phyloP scores from a whole-genome alignment of 1,139 yeast genomes.

The Casaregolazyma suthepensis region DNA sequence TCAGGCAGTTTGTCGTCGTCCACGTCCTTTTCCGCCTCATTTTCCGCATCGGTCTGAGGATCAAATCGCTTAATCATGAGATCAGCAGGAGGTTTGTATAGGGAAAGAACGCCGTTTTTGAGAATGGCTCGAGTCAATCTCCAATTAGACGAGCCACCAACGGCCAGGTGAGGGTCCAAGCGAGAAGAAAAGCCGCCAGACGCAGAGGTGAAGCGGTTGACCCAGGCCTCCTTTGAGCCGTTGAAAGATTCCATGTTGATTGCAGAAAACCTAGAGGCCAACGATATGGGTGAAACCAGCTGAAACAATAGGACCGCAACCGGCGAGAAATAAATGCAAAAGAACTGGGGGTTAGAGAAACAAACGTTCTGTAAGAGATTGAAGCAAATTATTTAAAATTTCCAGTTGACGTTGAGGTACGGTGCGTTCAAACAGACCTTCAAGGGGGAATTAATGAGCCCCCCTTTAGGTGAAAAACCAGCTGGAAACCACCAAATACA shows the following conservation, averaged over 20 bases:
- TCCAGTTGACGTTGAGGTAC: neutral
- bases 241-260: conserved; percentile 9
- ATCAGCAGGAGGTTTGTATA: conserved; percentile 32
- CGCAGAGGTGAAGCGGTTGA: conserved; percentile 17
- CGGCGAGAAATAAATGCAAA: neutral
- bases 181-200: conserved; percentile 7
- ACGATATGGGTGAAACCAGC: neutral
- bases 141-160: conserved; percentile 20
- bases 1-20: neutral
- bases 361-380: no score
- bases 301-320: neutral
- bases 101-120: conserved; percentile 25
- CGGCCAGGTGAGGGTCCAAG: neutral
- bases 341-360: neutral
- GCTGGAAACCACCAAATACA: neutral
- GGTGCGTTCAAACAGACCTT: neutral
- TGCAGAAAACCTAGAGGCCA: neutral
- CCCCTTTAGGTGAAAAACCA: neutral
- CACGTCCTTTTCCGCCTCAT: neutral
- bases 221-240: conserved; percentile 21
- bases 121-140: conserved; percentile 29
- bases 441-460: neutral
- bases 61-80: conserved; percentile 26
- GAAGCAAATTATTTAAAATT: neutral
- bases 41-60: conserved; percentile 11